These are phyloP conservation scores for Podaxis sp. DNA, from an alignment of 768 basidiomycete species.

Conservation along the genomic window DNA sequence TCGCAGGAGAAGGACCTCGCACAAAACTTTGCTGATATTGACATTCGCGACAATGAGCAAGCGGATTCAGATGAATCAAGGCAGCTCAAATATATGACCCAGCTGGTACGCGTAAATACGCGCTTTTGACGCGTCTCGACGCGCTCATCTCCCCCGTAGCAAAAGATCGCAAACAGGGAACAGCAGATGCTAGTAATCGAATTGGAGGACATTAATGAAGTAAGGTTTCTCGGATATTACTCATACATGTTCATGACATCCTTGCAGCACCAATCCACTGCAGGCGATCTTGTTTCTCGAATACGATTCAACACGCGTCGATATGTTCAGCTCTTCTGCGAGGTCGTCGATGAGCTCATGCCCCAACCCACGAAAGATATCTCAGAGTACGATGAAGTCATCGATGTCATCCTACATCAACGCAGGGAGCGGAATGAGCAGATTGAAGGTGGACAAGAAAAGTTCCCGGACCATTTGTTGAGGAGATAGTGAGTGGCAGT, in stretches of 20 bases:
- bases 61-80: slow-evolving; percentile 33
- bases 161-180: slow-evolving; percentile 91
- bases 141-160: slow-evolving; percentile 45
- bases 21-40: slow-evolving; percentile 68
- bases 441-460: slow-evolving; percentile 67
- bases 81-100: slow-evolving; percentile 76
- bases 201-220: slow-evolving; percentile 82
- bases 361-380: slow-evolving; percentile 89
- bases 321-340: slow-evolving; percentile 85
- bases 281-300: slow-evolving; percentile 72
- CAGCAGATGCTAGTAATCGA: slow-evolving; percentile 88
- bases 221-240: slow-evolving; percentile 26
- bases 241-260: slow-evolving; percentile 14
- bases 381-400: slow-evolving; percentile 88
- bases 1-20: slow-evolving; percentile 63
- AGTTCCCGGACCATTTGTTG: slow-evolving; percentile 89
- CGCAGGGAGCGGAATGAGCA: slow-evolving; percentile 86
- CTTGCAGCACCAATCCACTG: slow-evolving; percentile 64
- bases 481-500: slow-evolving; percentile 85
- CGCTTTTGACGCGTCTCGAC: slow-evolving; percentile 29
- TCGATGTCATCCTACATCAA: slow-evolving; percentile 96
- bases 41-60: slow-evolving; percentile 53
- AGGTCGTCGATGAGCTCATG: slow-evolving; percentile 88
- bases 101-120: slow-evolving; percentile 59
- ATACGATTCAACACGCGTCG: slow-evolving; percentile 87